Percentiles rank a stretch among this genome's conserved stretches.
Conservation (phyloP, 192 early-diverging fungal genomes). For the Thamnidium elegans region DNA sequence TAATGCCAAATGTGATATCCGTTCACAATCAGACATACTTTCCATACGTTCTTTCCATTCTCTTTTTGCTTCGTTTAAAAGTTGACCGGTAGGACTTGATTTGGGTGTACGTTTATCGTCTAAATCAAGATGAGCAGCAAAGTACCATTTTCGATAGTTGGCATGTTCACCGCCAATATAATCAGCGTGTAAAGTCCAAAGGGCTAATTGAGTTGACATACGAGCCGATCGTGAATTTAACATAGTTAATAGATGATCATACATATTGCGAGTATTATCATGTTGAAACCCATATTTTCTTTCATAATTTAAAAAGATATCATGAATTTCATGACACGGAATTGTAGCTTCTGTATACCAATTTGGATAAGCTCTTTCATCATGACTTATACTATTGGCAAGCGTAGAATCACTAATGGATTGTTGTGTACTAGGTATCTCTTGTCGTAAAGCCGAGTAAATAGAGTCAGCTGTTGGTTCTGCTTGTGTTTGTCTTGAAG, state of each 20-base stretch:
- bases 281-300: constrained; percentile 62
- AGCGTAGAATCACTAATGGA: not conserved
- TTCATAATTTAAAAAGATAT: constrained; percentile 53
- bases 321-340: constrained; percentile 40
- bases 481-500: not conserved
- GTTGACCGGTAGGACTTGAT: constrained; percentile 17
- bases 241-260: constrained; percentile 63
- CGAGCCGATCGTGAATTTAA: constrained; percentile 64
- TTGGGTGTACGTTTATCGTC: constrained; percentile 24
- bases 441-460: constrained; percentile 1
- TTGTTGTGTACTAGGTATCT: not conserved
- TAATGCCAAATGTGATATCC: constrained; percentile 56
- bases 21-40: constrained; percentile 53
- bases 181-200: constrained; percentile 62
- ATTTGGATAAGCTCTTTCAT: constrained; percentile 7
- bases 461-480: not conserved
- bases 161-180: constrained; percentile 66
- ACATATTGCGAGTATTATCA: constrained; percentile 64
- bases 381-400: not conserved
- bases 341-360: constrained; percentile 22
- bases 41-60: constrained; percentile 63
- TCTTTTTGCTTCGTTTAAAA: constrained; percentile 31
- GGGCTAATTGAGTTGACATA: constrained; percentile 59
- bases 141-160: constrained; percentile 69
- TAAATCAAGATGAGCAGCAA: constrained; percentile 61